Conservation (phyloP, 148 eudicot species). For the Vaccinium vitisidaea region DNA sequence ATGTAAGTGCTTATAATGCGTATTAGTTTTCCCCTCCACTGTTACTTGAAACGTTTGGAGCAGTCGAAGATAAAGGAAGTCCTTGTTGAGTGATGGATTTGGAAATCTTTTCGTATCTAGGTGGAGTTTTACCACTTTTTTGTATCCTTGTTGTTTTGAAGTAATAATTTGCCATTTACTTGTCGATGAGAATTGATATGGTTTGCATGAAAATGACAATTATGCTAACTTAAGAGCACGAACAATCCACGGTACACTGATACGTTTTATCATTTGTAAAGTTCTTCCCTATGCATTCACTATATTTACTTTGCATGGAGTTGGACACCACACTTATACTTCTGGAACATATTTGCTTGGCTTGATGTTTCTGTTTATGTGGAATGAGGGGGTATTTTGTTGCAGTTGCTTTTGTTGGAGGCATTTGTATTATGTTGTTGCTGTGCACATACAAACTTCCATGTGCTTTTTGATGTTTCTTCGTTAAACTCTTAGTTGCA, state of each 20-base stretch:
- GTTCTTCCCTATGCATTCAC: neutral
- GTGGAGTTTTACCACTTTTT: neutral
- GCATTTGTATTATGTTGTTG: neutral
- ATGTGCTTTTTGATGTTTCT: neutral
- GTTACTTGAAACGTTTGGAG: neutral
- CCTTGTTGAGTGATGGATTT: neutral
- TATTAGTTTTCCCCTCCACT: neutral
- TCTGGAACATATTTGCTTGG: neutral
- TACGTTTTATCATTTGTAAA: neutral
- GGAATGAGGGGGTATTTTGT: neutral
- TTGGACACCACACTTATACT: neutral
- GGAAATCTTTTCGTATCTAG: neutral
- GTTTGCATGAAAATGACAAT: neutral
- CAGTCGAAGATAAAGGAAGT: neutral
- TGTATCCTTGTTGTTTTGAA: neutral
- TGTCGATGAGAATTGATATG: neutral
- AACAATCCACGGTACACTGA: neutral
- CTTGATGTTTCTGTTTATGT: neutral
- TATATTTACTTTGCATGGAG: neutral
- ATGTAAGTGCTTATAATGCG: slow-evolving; percentile 35
- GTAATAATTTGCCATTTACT: neutral
- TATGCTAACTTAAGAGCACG: slow-evolving; percentile 3
- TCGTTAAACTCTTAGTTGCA: slow-evolving; percentile 3
- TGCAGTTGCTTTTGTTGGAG: neutral
- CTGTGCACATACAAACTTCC: neutral